A percentile compares a stretch with the other conserved stretches of the same genome.
Conservation (phyloP, 2,329 filamentous ascomycete species). For the Sphaerulina vaccinii region DNA sequence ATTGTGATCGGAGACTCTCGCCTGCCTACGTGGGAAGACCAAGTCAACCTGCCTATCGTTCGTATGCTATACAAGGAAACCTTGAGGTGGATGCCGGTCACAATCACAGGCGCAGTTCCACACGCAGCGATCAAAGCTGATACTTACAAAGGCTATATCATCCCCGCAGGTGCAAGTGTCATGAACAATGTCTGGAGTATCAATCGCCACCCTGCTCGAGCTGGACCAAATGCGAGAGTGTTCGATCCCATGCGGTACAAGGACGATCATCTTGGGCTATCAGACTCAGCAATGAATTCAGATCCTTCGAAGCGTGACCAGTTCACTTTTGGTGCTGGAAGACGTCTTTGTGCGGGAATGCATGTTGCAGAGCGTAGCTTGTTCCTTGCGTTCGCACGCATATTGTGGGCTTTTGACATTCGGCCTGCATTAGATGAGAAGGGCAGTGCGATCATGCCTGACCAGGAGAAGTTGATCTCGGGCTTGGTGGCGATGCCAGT, state of each 20-base stretch:
- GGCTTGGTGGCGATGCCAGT: slow-evolving; percentile 48
- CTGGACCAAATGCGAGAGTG: slow-evolving; percentile 23
- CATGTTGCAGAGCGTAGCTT: slow-evolving; percentile 33
- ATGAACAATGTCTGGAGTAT: slow-evolving; percentile 33
- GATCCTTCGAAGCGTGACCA: slow-evolving; percentile 17
- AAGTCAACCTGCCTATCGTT: slow-evolving; percentile 22
- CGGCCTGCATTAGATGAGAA: slow-evolving; percentile 30
- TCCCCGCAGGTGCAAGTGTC: slow-evolving; percentile 29
- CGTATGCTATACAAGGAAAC: slow-evolving; percentile 25
- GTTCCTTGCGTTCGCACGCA: slow-evolving; percentile 42
- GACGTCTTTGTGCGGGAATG: slow-evolving; percentile 35
- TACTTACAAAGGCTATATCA: slow-evolving; percentile 30
- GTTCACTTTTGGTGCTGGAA: slow-evolving; percentile 33
- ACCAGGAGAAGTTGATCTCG: slow-evolving; percentile 43
- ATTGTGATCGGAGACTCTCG: slow-evolving; percentile 20
- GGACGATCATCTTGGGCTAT: slow-evolving; percentile 25
- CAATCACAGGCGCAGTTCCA: slow-evolving; percentile 25
- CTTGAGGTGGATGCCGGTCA: slow-evolving; percentile 23
- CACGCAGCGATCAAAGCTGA: slow-evolving; percentile 30
- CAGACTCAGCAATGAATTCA: slow-evolving; percentile 33
- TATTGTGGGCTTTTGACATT: slow-evolving; percentile 50
- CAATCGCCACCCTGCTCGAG: slow-evolving; percentile 23
- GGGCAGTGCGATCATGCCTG: slow-evolving; percentile 40
- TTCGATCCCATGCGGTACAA: slow-evolving; percentile 31
- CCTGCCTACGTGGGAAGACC: slow-evolving; percentile 24